Percentiles rank a stretch among this genome's conserved stretches.
phyloP scores from a whole-genome alignment of 1,284 basidiomycete genomes.

The Ustilago curta region DNA sequence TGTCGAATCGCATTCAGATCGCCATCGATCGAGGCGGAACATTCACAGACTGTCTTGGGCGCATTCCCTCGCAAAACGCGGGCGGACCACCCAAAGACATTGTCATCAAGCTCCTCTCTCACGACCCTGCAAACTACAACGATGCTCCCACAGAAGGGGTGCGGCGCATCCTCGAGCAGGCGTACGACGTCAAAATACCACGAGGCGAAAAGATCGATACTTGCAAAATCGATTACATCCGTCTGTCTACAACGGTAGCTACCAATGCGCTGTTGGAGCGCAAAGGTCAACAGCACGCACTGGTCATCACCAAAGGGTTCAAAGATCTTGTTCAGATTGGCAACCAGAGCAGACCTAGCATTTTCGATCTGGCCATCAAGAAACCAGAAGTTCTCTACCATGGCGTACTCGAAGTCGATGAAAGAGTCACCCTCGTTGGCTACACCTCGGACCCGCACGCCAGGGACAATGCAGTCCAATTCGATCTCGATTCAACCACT shows the following conservation, averaged over 20 bases:
- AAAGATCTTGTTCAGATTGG: conserved; percentile 89
- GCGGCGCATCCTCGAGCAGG: conserved; percentile 84
- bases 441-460: conserved; percentile 89
- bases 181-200: conserved; percentile 77
- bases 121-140: conserved; percentile 79
- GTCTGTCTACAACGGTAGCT: conserved; percentile 92
- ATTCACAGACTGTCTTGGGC: conserved; percentile 66
- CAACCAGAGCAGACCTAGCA: conserved; percentile 90
- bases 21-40: conserved; percentile 69
- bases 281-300: conserved; percentile 88
- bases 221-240: conserved; percentile 89
- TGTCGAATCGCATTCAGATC: conserved; percentile 56
- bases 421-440: conserved; percentile 92
- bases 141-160: conserved; percentile 97
- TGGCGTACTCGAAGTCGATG: conserved; percentile 86
- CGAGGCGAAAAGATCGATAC: conserved; percentile 79
- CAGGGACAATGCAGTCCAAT: conserved; percentile 74
- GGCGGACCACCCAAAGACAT: conserved; percentile 59
- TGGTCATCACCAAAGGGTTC: conserved; percentile 92
- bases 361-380: conserved; percentile 70
- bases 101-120: conserved; percentile 71
- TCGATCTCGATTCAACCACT: conserved; percentile 37
- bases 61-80: conserved; percentile 33
- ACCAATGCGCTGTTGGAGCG: conserved; percentile 96
- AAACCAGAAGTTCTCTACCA: conserved; percentile 84